phyloP scores from a whole-genome alignment of 1,139 yeast species.

The Ogataea hybrid region DNA sequence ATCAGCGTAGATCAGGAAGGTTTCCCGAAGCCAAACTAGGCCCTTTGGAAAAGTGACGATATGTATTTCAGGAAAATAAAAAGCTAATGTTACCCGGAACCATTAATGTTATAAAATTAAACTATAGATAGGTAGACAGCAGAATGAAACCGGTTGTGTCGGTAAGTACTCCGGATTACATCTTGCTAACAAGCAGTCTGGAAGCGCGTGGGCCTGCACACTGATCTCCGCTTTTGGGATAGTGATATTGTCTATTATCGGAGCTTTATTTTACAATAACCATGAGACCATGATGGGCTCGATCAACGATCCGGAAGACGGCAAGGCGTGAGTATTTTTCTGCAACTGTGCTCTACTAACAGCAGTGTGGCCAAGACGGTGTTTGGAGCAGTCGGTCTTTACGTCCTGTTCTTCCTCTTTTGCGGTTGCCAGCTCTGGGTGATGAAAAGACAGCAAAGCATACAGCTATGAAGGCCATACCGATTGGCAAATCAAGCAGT shows the following conservation, averaged over 20 bases:
- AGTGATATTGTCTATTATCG: constrained; percentile 81
- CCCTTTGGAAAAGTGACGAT: not conserved
- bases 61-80: not conserved
- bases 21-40: not conserved
- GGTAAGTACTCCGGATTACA: constrained; percentile 31
- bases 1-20: constrained; percentile 21
- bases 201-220: constrained; percentile 94
- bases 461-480: constrained; percentile 36
- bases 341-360: not conserved
- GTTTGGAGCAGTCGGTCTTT: constrained; percentile 85
- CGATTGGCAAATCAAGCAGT: not conserved
- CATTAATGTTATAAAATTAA: not conserved
- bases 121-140: constrained; percentile 1
- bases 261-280: constrained; percentile 71
- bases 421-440: constrained; percentile 82
- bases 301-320: constrained; percentile 85
- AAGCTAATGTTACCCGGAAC: constrained; percentile 6
- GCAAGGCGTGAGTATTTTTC: constrained; percentile 58
- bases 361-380: constrained; percentile 79
- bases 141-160: constrained; percentile 43
- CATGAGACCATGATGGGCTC: constrained; percentile 96
- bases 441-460: constrained; percentile 60
- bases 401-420: constrained; percentile 73
- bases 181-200: constrained; percentile 43
- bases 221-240: constrained; percentile 88